A percentile compares a stretch with the other conserved stretches of the same genome.
phyloP scores from a whole-genome alignment of 345 rosid species.

The Ailanthus altissimus region DNA sequence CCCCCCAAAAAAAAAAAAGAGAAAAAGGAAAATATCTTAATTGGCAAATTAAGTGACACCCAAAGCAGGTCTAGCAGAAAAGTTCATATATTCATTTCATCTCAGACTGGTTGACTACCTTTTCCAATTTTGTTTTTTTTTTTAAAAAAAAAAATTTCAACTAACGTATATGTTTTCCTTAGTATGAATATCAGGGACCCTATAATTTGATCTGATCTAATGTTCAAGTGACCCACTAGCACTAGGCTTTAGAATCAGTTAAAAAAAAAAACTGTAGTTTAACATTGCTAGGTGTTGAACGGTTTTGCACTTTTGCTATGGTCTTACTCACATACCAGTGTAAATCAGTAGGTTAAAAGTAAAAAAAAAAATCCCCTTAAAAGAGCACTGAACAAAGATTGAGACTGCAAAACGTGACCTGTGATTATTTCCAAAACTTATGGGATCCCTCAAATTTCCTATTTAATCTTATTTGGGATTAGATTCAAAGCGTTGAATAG shows the following conservation, averaged over 20 bases:
- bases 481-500: neutral
- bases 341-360: no score
- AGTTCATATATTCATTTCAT: constrained; percentile 22
- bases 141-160: no score
- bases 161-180: neutral
- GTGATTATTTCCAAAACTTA: neutral
- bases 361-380: no score
- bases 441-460: neutral
- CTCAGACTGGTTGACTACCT: constrained; percentile 23
- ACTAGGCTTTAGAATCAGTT: neutral
- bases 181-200: neutral
- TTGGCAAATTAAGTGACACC: constrained; percentile 17
- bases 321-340: no score
- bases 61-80: constrained; percentile 13
- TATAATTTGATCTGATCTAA: neutral
- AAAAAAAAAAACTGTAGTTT: neutral
- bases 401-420: no score
- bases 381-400: no score
- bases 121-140: neutral
- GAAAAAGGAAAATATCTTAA: neutral
- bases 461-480: neutral
- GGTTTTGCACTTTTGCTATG: no score
- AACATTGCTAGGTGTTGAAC: no score
- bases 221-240: neutral
- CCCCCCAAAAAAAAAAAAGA: no score